These are phyloP conservation scores for Reticulascus tulasneorum DNA, from an alignment of 2,329 filamentous ascomycete species.

Conservation along the genomic window DNA sequence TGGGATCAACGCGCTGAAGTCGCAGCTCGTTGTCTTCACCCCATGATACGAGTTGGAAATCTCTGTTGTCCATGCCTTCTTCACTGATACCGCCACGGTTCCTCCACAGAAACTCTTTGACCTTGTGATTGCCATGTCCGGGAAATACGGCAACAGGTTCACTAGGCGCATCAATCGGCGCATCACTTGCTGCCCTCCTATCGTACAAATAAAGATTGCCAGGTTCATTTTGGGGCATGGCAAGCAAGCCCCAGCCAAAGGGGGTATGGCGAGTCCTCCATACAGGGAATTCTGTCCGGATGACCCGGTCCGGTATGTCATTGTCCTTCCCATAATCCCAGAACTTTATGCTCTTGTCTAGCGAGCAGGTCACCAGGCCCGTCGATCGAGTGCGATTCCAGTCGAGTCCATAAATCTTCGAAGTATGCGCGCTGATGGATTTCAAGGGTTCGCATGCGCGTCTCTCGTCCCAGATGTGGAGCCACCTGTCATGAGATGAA, in stretches of 20 bases:
- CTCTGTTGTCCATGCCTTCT: conserved; percentile 72
- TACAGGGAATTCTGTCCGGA: conserved; percentile 79
- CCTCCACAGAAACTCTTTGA: conserved; percentile 91
- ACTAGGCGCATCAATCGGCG: conserved; percentile 38
- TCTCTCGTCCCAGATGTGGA: conserved; percentile 88
- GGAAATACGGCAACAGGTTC: conserved; percentile 55
- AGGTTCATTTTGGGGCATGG: conserved; percentile 88
- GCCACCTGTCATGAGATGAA: conserved; percentile 81
- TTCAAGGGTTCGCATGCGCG: conserved; percentile 73
- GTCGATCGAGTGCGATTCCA: conserved; percentile 78
- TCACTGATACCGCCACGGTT: conserved; percentile 64
- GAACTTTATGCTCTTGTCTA: conserved; percentile 89
- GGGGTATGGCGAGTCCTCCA: conserved; percentile 90
- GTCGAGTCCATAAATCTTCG: conserved; percentile 93
- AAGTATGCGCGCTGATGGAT: conserved; percentile 82
- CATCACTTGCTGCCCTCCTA: conserved; percentile 45
- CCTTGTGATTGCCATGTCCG: conserved; percentile 63
- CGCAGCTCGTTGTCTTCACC: conserved; percentile 80
- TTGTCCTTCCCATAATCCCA: conserved; percentile 71
- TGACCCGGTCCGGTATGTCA: conserved; percentile 68
- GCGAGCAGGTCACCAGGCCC: conserved; percentile 78
- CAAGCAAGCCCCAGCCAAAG: conserved; percentile 79
- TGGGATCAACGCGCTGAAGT: conserved; percentile 67
- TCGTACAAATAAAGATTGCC: conserved; percentile 84
- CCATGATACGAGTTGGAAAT: conserved; percentile 93